phyloP scores from a whole-genome alignment of 169 alveolate genomes.

The Plasmodium adleri region DNA sequence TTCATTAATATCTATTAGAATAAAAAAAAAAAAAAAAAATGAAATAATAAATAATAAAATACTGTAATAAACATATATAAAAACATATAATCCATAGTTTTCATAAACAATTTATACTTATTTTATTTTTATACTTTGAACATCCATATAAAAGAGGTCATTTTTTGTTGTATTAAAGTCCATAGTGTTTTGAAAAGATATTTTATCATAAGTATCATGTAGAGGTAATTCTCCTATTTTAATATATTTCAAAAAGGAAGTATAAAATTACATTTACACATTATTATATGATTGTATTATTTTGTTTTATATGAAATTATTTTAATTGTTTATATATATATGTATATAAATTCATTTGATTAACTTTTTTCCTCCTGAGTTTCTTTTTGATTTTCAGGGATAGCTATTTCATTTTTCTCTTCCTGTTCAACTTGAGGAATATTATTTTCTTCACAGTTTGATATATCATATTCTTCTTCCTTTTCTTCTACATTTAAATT shows the following conservation, averaged over 20 bases:
- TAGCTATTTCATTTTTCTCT: conserved; percentile 1
- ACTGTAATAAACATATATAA: no score
- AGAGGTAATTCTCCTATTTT: neutral
- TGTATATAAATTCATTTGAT: neutral
- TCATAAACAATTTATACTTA: no score
- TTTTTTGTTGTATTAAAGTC: no score
- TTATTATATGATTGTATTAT: neutral
- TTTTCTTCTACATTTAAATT: neutral
- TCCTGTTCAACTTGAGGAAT: conserved; percentile 6
- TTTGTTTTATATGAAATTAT: neutral
- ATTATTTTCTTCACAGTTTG: conserved; percentile 8
- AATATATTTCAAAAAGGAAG: neutral
- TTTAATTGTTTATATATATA: neutral
- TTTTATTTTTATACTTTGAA: no score
- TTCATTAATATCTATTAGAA: conserved; percentile 34
- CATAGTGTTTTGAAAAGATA: no score
- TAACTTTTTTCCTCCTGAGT: conserved; percentile 11
- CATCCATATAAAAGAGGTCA: no score
- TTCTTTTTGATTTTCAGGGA: neutral
- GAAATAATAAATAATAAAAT: no score
- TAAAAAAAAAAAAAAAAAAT: conserved; percentile 18
- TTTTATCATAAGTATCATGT: no score
- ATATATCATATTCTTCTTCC: conserved; percentile 1
- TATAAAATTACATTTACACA: neutral
- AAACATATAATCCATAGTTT: no score